Base-by-base conservation (phyloP, 208 protist species). In the Phytomonas serpens region DNA sequence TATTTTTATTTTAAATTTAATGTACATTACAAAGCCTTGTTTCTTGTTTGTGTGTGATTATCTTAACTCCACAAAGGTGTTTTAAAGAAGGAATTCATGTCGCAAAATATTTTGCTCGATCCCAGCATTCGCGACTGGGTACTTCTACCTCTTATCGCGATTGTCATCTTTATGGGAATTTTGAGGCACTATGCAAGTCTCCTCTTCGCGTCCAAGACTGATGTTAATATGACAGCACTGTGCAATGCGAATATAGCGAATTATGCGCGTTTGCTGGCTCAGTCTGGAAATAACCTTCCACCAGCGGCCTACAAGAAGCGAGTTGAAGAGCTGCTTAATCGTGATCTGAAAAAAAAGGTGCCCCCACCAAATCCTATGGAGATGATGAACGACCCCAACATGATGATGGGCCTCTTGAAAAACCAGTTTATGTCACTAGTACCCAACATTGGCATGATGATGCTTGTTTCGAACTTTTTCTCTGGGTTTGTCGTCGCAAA, bases 401-500 rank as follows among this genome's bases (percentile, higher is more conserved):
- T 93, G 65, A 97, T 98, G 93, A 88, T 82, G 34, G 94, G 95
- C 62, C 94, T 99, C 88, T 88, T 99, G 82, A 98, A 98, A 77
- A 93, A 93, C 71, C 97, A 99, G 81, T 82, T 98, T 57, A 86
- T 95, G 72, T 94, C 88, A 71, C 83, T 98, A 67, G 80, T 98
- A 23, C 97, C 96, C 31, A 97, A 98, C 76, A 90, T 98, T 57
- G 88, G 94, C 47, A 95, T 98, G 84, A 98, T 98, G 93, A 91
- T 92, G 79, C 97, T 97, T 67, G 87, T 98, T 30, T 97, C 93
- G 16, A 95, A 97, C 77, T 98, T 98, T 73, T 99, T 98, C 77
- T 97, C 93, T 34, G 95, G 96, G 27, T 99, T 99, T 77, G 93
- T 99, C 23, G 94, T 97, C 37, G 95, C 94, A 47, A 98, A 98